Conservation (phyloP, 805 yeast genomes). For the Cyberlindnera galapagoensis region DNA sequence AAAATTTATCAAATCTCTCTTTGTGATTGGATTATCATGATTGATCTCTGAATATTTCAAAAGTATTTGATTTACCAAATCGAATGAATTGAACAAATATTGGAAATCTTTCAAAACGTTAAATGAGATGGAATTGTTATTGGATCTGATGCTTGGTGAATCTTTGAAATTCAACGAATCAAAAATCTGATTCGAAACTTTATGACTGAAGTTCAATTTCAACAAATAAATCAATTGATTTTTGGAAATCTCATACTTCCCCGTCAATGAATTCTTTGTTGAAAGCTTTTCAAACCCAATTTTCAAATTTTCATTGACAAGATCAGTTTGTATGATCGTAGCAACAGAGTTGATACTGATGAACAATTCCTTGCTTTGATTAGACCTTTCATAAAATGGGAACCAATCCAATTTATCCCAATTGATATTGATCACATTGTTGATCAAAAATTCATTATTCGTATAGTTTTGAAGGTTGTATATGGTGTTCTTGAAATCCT, state of each 20-base stretch:
- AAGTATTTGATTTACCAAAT: slow-evolving; percentile 31
- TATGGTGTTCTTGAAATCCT: slow-evolving; percentile 28
- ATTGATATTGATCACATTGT: slow-evolving; percentile 27
- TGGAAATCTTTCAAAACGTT: slow-evolving; percentile 33
- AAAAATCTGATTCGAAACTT: slow-evolving; percentile 31
- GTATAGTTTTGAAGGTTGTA: slow-evolving; percentile 27
- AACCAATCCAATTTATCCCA: slow-evolving; percentile 27
- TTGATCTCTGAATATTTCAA: slow-evolving; percentile 27
- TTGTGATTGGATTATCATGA: slow-evolving; percentile 28
- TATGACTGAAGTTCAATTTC: slow-evolving; percentile 31
- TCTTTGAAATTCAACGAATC: slow-evolving; percentile 22
- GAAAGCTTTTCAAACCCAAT: slow-evolving; percentile 23
- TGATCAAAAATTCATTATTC: slow-evolving; percentile 24
- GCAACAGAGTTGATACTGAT: slow-evolving; percentile 34
- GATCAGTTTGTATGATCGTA: slow-evolving; percentile 34
- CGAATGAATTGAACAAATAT: slow-evolving; percentile 34
- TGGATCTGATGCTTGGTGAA: slow-evolving; percentile 18
- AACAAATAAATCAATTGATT: slow-evolving; percentile 29
- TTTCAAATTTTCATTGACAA: slow-evolving; percentile 29
- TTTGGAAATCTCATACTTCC: slow-evolving; percentile 28
- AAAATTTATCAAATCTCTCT: slow-evolving; percentile 28
- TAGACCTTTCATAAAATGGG: slow-evolving; percentile 14
- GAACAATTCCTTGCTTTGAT: slow-evolving; percentile 19
- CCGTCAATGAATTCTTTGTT: slow-evolving; percentile 23
- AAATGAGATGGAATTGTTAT: slow-evolving; percentile 22